These are phyloP conservation scores for Hymenoscyphus salicellus DNA, from an alignment of 2,329 filamentous ascomycete genomes.

Conservation along the genomic window DNA sequence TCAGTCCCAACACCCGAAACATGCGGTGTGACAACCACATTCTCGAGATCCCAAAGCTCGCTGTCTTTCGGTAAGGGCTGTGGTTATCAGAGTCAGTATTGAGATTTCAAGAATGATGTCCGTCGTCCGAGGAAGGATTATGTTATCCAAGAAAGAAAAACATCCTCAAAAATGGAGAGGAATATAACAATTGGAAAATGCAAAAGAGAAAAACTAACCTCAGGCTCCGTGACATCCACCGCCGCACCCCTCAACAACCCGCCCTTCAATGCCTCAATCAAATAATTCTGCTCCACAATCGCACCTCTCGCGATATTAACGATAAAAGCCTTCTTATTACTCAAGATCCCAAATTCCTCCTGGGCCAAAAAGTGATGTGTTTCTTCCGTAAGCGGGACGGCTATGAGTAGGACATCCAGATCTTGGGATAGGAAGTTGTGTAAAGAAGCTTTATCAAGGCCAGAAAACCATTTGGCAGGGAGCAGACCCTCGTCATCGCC, in stretches of 20 bases:
- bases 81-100: too few species aligned
- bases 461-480: constrained; percentile 39
- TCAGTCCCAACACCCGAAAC: constrained; percentile 52
- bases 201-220: too few species aligned
- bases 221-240: constrained; percentile 66
- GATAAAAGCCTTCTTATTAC: constrained; percentile 49
- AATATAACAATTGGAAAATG: too few species aligned
- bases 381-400: constrained; percentile 38
- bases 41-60: constrained; percentile 60
- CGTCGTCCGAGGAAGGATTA: too few species aligned
- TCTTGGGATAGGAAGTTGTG: constrained; percentile 38
- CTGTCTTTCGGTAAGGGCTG: constrained; percentile 56
- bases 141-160: too few species aligned
- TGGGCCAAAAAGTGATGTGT: constrained; percentile 42
- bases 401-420: constrained; percentile 40
- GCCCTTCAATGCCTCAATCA: constrained; percentile 51
- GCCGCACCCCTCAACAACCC: constrained; percentile 58
- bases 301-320: constrained; percentile 63
- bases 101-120: too few species aligned
- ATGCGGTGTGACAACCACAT: constrained; percentile 64
- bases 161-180: too few species aligned
- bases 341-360: constrained; percentile 38
- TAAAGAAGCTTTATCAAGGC: constrained; percentile 33
- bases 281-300: constrained; percentile 58
- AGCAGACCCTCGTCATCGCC: constrained; percentile 39